Evolutionary conservation across 164 flowering plant genomes (phyloP).

Genomic region (Vitis riparia): DNA sequence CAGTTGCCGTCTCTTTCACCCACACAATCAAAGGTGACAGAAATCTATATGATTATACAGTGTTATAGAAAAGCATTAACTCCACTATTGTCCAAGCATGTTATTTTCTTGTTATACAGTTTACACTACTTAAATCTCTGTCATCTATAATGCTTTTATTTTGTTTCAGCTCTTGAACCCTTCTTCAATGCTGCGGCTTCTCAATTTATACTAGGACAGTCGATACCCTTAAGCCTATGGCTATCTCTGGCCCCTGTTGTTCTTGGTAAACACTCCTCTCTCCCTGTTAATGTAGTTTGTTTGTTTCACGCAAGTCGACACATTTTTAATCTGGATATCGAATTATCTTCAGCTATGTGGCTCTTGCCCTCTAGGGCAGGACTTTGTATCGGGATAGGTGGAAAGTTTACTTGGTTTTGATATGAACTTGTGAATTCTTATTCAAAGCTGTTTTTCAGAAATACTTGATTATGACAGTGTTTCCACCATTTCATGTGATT

Average conservation of each 20-base stretch:
- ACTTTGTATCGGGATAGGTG: no score
- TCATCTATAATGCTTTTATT: neutral
- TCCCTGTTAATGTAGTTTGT: neutral
- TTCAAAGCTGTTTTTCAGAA: no score
- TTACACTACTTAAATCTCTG: no score
- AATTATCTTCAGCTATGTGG: no score
- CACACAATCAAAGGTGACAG: conserved; percentile 86
- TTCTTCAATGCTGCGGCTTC: conserved; percentile 99
- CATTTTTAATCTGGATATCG: no score
- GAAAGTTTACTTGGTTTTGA: no score
- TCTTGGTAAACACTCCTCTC: conserved; percentile 34
- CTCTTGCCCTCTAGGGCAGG: no score
- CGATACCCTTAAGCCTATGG: conserved; percentile 77
- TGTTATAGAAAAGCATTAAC: no score
- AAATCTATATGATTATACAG: no score
- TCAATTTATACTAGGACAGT: conserved; percentile 88
- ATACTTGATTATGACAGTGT: neutral
- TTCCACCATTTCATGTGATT: neutral
- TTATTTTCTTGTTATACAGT: no score
- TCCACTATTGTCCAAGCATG: no score
- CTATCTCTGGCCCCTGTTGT: conserved; percentile 90
- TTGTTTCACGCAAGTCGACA: neutral
- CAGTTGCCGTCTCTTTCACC: conserved; percentile 94
- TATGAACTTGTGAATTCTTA: no score
- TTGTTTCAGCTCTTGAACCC: conserved; percentile 81